phyloP scores from a whole-genome alignment of 176 grass and related monocot species.

The Calamus simplicifolius region DNA sequence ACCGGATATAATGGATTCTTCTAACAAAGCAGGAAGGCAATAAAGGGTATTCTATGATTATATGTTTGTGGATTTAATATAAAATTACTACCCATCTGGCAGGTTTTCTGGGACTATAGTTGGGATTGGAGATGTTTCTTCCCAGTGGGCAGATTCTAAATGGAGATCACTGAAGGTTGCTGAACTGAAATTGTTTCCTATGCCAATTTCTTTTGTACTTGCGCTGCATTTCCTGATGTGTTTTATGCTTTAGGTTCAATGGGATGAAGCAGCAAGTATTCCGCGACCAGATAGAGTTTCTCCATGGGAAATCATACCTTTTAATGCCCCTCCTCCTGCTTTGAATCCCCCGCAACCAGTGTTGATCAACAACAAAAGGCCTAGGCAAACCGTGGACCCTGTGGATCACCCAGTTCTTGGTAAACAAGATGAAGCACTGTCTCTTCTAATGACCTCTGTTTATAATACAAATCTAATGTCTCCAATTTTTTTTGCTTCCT shows the following conservation, averaged over 20 bases:
- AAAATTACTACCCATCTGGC: slow-evolving; percentile 7
- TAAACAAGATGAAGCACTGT: neutral
- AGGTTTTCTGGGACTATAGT: slow-evolving; percentile 83
- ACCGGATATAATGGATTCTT: neutral
- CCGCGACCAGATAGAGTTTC: slow-evolving; percentile 60
- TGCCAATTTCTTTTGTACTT: neutral
- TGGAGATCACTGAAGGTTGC: slow-evolving; percentile 80
- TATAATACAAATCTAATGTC: neutral
- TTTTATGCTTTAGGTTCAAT: slow-evolving; percentile 45
- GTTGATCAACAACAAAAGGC: slow-evolving; percentile 43
- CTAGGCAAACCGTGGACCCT: slow-evolving; percentile 22
- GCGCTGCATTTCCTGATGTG: neutral
- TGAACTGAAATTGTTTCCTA: neutral
- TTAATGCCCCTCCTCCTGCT: slow-evolving; percentile 20
- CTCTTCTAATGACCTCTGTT: neutral
- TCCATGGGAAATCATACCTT: slow-evolving; percentile 65
- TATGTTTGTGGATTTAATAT: neutral
- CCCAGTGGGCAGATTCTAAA: slow-evolving; percentile 61
- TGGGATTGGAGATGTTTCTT: slow-evolving; percentile 43
- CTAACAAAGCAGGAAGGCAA: neutral
- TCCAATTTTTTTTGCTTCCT: neutral
- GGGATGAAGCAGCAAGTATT: slow-evolving; percentile 61
- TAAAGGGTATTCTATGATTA: too few species aligned
- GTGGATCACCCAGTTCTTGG: neutral
- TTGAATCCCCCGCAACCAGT: slow-evolving; percentile 32